Base-by-base conservation (phyloP, 768 basidiomycete genomes). In the Cystofilobasidium bisporidii region DNA sequence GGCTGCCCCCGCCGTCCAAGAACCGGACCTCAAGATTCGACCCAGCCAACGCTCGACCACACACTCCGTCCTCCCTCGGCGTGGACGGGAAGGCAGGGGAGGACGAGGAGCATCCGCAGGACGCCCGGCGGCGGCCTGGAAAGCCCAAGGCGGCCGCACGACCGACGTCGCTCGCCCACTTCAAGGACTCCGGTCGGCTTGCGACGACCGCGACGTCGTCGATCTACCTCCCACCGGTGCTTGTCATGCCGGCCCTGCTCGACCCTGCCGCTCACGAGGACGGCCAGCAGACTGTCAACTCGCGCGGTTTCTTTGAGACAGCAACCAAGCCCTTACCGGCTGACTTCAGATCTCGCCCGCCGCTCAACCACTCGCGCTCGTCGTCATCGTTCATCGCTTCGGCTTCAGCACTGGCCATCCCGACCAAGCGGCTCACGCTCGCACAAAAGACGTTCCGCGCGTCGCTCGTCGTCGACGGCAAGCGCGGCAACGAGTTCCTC, bases 371-470 rank as follows among this genome's bases (percentile, higher is more conserved):
- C 41, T 53, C 38, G 22, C 58, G 24, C 28, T 64, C 68, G 5
- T 60, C 68, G 18, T 58, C 64, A 10, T 68, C 67, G 26, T 68
- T 68, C 55, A 50, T 68, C 30, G 45, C 61, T 10, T 48, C 67
- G 0, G 67, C 67, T 5, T 40, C 67, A 1, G 47, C 67, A 22
- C 43, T 58, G 15, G 67, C 20, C 0, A 41, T 68, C 4, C 67
- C 67, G 4, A n/a, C 6, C 18, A 63, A 63, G 30, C 43, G 59
- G 12, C 50, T 69, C 1, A 32, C 63, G 17, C 57, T 69, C 45
- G 68, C 68, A 9, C 68, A 69, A 33, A 69, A 65, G 68, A 64
- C 62, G 26, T 69, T 69, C 57, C 41, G 68, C 14, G 68, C 68
- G 12, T 64, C 62, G 41, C 38, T 69, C 57, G 63, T 69, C 32